phyloP scores from a whole-genome alignment of 1,139 yeast genomes.

The Yamadazyma buinensis region DNA sequence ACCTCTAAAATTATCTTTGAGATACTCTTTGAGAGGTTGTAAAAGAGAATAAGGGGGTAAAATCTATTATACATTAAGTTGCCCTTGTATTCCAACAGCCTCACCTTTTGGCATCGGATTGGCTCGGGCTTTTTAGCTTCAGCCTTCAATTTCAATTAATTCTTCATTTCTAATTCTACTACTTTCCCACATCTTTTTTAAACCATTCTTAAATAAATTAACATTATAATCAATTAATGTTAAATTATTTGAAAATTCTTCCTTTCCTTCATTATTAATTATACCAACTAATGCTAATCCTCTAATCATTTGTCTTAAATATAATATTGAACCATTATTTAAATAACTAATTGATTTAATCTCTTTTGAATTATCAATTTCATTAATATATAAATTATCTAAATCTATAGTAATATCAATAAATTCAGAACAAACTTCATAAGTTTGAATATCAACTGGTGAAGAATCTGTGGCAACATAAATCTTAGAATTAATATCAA shows the following conservation, averaged over 20 bases:
- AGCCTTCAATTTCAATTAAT: no score
- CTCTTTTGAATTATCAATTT: conserved; percentile 24
- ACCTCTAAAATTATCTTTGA: no score
- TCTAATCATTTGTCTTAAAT: conserved; percentile 86
- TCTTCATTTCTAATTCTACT: no score
- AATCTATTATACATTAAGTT: no score
- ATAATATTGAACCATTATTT: conserved; percentile 78
- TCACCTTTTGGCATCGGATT: no score
- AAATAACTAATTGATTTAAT: conserved; percentile 69
- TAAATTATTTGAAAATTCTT: conserved; percentile 49
- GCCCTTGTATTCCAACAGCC: no score
- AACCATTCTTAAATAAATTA: conserved; percentile 70
- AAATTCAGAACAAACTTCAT: conserved; percentile 95
- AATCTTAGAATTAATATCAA: conserved; percentile 90
- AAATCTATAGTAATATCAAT: conserved; percentile 91
- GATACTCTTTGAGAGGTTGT: no score
- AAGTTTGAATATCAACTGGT: conserved; percentile 92
- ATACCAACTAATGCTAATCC: conserved; percentile 90
- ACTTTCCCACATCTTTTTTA: conserved; percentile 72
- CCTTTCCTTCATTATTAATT: conserved; percentile 53
- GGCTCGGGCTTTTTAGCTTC: no score
- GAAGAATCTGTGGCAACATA: conserved; percentile 95
- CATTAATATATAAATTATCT: conserved; percentile 63
- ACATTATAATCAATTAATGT: conserved; percentile 89
- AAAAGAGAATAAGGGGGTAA: no score